Base-by-base conservation (phyloP, 1,139 yeast species). In the Sugiyamaella castrensis region DNA sequence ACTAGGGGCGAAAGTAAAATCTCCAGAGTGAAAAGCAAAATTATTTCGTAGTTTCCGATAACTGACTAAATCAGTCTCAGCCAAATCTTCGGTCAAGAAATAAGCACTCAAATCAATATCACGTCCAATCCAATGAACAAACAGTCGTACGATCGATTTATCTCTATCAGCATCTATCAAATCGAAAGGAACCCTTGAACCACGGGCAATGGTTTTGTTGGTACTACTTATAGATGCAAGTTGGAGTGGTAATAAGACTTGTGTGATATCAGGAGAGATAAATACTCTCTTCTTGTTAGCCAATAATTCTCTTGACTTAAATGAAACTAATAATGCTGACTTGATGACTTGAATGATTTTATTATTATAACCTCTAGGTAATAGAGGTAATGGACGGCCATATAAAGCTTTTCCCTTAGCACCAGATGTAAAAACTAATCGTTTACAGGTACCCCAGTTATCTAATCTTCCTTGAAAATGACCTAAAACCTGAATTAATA, bases 61-160 rank as follows among this genome's bases (percentile, higher is more conserved):
- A 6, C 30, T 37, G 6, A 48, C 36, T 9, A 13, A 26, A n/a
- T 16, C 27, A 8, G 10, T 12, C 6, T 16, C 11, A 2, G 9
- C 4, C 11, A 45, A 33, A 9, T 40, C 43, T 10, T 32, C 40
- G 8, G 37, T 40, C 26, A 41, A 11, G 28, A 45, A 35, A 31
- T 28, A 12, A 2, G 47, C 52, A 33, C 47, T 41, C 32, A 48
- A 24, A 29, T 48, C 52, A 10, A 39, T 28, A 26, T 48, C 52
- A 4, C 11, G 1, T 8, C 52, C 52, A 27, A 45, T 46, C 52
- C 52, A 48, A 27, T 48, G 49, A 12, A 48, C 38, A 31, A 48
- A 48, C 28, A 46, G 19, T 32, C 52, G 37, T 28, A 48, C n/a
- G 26, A 37, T 40, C 15, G 37, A 28, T 34, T 45, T 48, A 6